phyloP scores from a whole-genome alignment of 1,284 basidiomycete species.

The Kalmanozyma brasiliensis region DNA sequence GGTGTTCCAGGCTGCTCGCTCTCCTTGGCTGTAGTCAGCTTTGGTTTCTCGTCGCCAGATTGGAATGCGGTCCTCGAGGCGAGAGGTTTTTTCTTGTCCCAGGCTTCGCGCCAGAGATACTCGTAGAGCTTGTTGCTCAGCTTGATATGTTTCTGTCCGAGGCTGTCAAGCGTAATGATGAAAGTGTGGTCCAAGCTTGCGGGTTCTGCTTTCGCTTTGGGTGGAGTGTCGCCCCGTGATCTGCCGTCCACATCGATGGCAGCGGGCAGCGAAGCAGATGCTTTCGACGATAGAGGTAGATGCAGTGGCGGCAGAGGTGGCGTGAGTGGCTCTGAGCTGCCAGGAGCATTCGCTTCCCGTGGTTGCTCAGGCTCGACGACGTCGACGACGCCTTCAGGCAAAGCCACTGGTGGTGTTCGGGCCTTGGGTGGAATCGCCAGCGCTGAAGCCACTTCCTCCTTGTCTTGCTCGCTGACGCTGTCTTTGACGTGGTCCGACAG shows the following conservation, averaged over 20 bases:
- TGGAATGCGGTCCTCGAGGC: background rate
- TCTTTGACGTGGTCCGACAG: conserved; percentile 12
- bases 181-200: conserved; percentile 28
- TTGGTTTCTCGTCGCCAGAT: no score
- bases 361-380: background rate
- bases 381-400: background rate
- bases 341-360: background rate
- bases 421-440: background rate
- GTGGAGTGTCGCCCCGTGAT: conserved; percentile 2
- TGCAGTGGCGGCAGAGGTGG: conserved; percentile 9
- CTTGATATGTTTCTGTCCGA: conserved; percentile 77
- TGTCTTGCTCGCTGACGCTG: conserved; percentile 22
- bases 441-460: conserved; percentile 17
- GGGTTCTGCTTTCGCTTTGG: background rate
- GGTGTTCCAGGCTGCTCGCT: no score
- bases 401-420: background rate
- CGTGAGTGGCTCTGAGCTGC: conserved; percentile 9
- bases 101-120: conserved; percentile 83
- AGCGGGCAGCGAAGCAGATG: background rate
- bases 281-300: conserved; percentile 1
- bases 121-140: conserved; percentile 74
- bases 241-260: conserved; percentile 17
- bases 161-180: conserved; percentile 77
- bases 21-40: no score
- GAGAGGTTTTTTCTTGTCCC: conserved; percentile 75